phyloP scores from a whole-genome alignment of 768 basidiomycete genomes.

The Termitomyces sp. region DNA sequence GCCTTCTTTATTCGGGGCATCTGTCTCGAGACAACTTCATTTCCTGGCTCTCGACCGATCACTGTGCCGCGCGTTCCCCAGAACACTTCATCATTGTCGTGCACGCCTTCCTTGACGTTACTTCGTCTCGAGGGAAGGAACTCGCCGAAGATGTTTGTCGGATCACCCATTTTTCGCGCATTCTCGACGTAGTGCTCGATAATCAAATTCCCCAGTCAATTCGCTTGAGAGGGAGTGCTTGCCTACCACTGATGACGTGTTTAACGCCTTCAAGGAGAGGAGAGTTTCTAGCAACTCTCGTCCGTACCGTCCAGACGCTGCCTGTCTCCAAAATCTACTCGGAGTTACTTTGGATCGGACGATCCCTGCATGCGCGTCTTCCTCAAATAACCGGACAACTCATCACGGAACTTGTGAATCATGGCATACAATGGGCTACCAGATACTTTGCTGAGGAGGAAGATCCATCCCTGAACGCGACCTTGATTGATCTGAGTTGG shows the following conservation, averaged over 20 bases:
- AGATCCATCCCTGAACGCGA: slow-evolving; percentile 17
- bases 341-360: slow-evolving; percentile 33
- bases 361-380: slow-evolving; percentile 20
- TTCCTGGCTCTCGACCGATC: slow-evolving; percentile 41
- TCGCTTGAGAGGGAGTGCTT: slow-evolving; percentile 23
- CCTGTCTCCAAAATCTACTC: slow-evolving; percentile 26
- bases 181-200: slow-evolving; percentile 20
- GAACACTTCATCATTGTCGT: slow-evolving; percentile 38
- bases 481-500: slow-evolving; percentile 40
- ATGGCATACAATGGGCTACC: slow-evolving; percentile 54
- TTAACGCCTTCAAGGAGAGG: slow-evolving; percentile 22
- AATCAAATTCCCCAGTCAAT: slow-evolving; percentile 13
- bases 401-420: slow-evolving; percentile 38
- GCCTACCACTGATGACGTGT: slow-evolving; percentile 28
- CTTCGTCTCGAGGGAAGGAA: slow-evolving; percentile 13
- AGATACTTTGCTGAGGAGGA: slow-evolving; percentile 39
- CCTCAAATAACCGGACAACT: slow-evolving; percentile 23
- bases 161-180: slow-evolving; percentile 28
- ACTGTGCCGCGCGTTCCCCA: slow-evolving; percentile 17
- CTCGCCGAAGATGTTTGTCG: slow-evolving; percentile 26
- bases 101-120: slow-evolving; percentile 46
- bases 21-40: slow-evolving; percentile 25
- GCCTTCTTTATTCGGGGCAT: slow-evolving; percentile 41
- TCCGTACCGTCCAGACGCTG: slow-evolving; percentile 25
- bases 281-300: slow-evolving; percentile 23